These are phyloP conservation scores for Acanthochlamys bracteata DNA, from an alignment of 106 monocot species.

Conservation along the genomic window DNA sequence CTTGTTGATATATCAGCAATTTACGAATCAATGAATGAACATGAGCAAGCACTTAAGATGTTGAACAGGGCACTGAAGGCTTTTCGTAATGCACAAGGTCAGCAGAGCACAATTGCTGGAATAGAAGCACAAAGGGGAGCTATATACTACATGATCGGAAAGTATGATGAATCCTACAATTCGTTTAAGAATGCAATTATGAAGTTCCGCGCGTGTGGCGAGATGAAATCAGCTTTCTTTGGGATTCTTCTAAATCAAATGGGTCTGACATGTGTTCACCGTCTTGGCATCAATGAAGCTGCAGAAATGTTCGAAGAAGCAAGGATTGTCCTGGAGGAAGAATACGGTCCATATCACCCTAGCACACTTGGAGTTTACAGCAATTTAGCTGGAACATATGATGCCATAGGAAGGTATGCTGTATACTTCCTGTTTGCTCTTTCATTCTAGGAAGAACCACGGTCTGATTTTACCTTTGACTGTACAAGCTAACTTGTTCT, in stretches of 20 bases:
- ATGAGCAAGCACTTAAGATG: conserved; percentile 73
- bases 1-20: conserved; percentile 70
- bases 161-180: conserved; percentile 51
- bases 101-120: conserved; percentile 80
- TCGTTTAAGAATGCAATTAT: conserved; percentile 53
- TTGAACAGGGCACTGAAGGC: conserved; percentile 73
- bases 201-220: conserved; percentile 66
- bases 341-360: conserved; percentile 76
- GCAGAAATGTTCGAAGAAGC: conserved; percentile 80
- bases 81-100: conserved; percentile 52
- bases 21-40: conserved; percentile 74
- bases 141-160: conserved; percentile 62
- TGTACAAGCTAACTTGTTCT: too few relatives aligned
- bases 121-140: conserved; percentile 93
- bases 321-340: conserved; percentile 57
- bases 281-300: conserved; percentile 70
- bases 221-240: conserved; percentile 81
- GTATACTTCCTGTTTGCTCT: too few relatives aligned
- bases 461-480: too few relatives aligned
- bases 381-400: conserved; percentile 94
- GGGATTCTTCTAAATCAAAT: conserved; percentile 89
- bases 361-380: conserved; percentile 87
- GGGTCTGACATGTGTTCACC: conserved; percentile 79
- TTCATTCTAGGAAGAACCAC: too few relatives aligned
- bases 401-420: conserved; percentile 99